Percentiles rank a stretch among this genome's conserved stretches.
phyloP scores from a whole-genome alignment of 305 asterid species.

The Euphrasia arctica region DNA sequence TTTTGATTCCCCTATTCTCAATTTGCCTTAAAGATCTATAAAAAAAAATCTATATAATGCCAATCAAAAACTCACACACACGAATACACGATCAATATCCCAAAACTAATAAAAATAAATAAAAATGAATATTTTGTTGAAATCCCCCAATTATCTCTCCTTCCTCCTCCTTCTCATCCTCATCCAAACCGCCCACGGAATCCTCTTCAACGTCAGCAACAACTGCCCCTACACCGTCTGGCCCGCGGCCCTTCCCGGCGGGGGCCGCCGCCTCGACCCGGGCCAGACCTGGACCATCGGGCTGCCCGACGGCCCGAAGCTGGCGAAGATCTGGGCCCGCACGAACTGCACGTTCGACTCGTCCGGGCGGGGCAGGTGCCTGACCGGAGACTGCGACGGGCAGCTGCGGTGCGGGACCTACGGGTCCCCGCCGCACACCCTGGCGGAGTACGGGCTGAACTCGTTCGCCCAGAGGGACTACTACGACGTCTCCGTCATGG shows the following conservation, averaged over 20 bases:
- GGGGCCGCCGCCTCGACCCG: conserved; percentile 46
- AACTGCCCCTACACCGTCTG: conserved; percentile 52
- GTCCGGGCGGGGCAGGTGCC: conserved; percentile 43
- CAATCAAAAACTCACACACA: not conserved
- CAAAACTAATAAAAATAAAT: not conserved
- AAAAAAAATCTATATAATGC: not conserved
- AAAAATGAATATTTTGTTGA: not conserved
- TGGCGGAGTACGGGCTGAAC: conserved; percentile 49
- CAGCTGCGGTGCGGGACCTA: conserved; percentile 31
- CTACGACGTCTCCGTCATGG: conserved; percentile 40
- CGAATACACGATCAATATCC: not conserved
- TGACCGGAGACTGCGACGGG: conserved; percentile 59
- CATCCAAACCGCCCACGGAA: conserved; percentile 32
- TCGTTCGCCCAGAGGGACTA: conserved; percentile 36
- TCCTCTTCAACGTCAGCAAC: conserved; percentile 36
- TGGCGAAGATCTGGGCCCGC: conserved; percentile 46
- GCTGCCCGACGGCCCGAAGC: conserved; percentile 29
- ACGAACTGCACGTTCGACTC: conserved; percentile 50
- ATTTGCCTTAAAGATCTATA: no score
- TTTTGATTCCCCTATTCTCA: no score
- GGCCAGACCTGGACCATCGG: conserved; percentile 41
- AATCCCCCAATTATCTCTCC: not conserved
- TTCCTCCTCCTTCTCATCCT: conserved; percentile 11
- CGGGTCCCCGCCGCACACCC: conserved; percentile 42
- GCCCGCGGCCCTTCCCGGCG: conserved; percentile 52